Evolutionary conservation across 192 early-diverging fungal species (phyloP), one percentile per base, ranked within the genome.

Genomic region (Coemansia sp.): DNA sequence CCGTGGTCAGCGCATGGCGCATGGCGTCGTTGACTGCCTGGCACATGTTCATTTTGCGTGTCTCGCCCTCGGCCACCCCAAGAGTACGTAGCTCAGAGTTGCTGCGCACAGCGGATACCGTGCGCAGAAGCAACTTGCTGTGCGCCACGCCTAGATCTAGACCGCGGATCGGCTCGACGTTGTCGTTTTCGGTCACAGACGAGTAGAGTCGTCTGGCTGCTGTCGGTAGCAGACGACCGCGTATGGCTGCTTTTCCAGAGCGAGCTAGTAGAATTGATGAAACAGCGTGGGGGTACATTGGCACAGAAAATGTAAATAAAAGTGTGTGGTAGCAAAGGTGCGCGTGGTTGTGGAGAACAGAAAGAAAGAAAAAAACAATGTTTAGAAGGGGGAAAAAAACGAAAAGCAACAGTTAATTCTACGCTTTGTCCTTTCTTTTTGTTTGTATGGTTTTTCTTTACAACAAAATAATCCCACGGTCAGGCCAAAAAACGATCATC

Each of bases 21-120:
- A 99, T 88, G n/a, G 97, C 96, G 77, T 96, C 94, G 83, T 99
- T 99, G 17, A 99, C 87, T 4, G 93, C 87, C 73, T 98, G 96
- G 81, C 91, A 98, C 61, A 94, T 85, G 85, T 99, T 99, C 87
- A 97, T 90, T 70, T 93, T 95, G 15, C 39, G 43, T 14, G 73
- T 73, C n/a, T 71, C 76, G 32, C 88, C 88, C 39, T 89, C 86
- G 57, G 71, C 73, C 62, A 90, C 86, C 45, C 86, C 85, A 43
- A 86, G 71, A 5, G 78, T 57, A 48, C 74, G 75, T 11, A 98
- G 85, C 79, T 96, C 95, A 9, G 85, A 82, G 65, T 86, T 90
- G 45, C 75, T 71, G 14, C 93, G 84, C 33, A 90, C 91, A 14
- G 90, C 83, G 38, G 93, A 89, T 18, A 85, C 86, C 18, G 93